Conservation (phyloP, 352 stramenopile species). For the Pythium folliculosum region DNA sequence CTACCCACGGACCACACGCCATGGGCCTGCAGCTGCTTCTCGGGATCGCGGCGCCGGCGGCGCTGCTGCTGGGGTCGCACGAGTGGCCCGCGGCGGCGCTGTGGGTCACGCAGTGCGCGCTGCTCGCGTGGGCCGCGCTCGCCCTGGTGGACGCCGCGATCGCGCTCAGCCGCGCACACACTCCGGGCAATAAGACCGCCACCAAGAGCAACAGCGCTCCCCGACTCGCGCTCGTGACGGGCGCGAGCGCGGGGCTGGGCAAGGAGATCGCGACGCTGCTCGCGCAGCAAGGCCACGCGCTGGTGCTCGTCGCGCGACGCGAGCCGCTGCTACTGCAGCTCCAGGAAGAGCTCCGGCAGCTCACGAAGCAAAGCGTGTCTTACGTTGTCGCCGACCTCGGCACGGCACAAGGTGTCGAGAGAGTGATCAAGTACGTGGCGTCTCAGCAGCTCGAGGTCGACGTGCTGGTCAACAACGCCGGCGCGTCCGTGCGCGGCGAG, state of each 20-base stretch:
- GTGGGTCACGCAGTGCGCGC: background rate
- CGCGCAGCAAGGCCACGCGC: background rate
- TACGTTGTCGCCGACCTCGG: conserved; percentile 5
- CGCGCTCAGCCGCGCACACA: conserved; percentile 53
- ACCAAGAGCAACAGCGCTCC: background rate
- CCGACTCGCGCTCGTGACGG: conserved; percentile 3
- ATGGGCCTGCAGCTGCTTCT: conserved; percentile 72
- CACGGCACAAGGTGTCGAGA: background rate
- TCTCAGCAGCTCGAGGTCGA: background rate
- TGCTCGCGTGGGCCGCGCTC: background rate
- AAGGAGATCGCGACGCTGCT: conserved; percentile 9
- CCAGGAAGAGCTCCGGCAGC: background rate
- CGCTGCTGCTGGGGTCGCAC: conserved; percentile 22
- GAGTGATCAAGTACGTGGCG: background rate
- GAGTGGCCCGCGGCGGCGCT: background rate
- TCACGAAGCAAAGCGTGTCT: background rate
- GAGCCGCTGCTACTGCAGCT: conserved; percentile 5
- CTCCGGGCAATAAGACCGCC: background rate
- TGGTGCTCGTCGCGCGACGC: conserved; percentile 7
- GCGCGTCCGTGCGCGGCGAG: conserved; percentile 3
- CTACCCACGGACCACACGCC: too few species aligned
- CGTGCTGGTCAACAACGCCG: conserved; percentile 12
- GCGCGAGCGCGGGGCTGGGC: conserved; percentile 4
- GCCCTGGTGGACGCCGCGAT: conserved; percentile 53
- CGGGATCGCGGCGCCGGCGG: conserved; percentile 47